These are phyloP conservation scores for Solanum hybrid DNA, from an alignment of 305 asterid species.

Conservation along the genomic window DNA sequence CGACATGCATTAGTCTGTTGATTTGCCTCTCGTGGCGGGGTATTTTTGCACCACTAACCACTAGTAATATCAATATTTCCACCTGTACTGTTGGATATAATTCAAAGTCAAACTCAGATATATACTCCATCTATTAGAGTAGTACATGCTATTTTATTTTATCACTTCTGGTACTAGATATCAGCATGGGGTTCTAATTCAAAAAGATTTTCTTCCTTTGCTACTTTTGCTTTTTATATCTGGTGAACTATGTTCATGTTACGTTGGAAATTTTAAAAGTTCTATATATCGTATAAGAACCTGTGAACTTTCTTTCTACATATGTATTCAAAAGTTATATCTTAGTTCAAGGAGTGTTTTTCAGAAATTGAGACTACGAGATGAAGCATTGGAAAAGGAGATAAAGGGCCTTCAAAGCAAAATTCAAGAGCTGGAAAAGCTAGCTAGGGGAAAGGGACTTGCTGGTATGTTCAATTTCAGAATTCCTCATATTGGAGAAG, in stretches of 20 bases:
- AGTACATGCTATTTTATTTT: no score
- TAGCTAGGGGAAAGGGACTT: slow-evolving; percentile 63
- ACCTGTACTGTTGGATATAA: no score
- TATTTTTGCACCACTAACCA: no score
- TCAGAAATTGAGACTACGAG: slow-evolving; percentile 62
- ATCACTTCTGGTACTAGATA: no score
- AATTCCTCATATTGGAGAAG: slow-evolving; percentile 31
- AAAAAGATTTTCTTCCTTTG: no score
- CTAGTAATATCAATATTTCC: no score
- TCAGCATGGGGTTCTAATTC: no score
- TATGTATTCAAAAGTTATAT: background rate
- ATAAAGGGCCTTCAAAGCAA: slow-evolving; percentile 57
- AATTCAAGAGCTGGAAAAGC: slow-evolving; percentile 62
- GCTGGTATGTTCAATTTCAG: slow-evolving; percentile 55
- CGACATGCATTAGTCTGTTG: no score
- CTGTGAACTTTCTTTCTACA: background rate
- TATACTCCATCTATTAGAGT: no score
- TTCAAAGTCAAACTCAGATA: no score
- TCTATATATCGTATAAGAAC: background rate
- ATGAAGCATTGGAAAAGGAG: slow-evolving; percentile 54
- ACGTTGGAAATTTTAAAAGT: background rate
- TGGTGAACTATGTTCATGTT: background rate
- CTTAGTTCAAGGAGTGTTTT: slow-evolving; percentile 5
- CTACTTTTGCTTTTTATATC: background rate
- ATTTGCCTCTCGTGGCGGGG: no score